Evolutionary conservation across 306 rosid species (phyloP).

Genomic region (Quercus parvula): DNA sequence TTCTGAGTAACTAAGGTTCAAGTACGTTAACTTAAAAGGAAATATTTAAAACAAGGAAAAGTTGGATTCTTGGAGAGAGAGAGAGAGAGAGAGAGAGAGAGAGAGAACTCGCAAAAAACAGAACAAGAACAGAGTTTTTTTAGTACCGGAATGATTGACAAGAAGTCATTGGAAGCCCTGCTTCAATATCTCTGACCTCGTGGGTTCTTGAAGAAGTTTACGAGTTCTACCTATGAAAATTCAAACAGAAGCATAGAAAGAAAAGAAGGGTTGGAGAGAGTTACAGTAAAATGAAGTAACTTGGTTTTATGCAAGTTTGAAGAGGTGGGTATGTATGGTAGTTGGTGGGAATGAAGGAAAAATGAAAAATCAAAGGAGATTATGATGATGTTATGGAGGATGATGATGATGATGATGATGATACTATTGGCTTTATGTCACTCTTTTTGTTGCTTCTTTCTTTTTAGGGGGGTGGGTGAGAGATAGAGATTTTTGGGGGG

Average conservation of each 20-base stretch:
- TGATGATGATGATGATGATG: constrained; percentile 11
- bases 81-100: not conserved
- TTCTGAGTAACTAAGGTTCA: not conserved
- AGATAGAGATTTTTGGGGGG: constrained; percentile 24
- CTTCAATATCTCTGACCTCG: constrained; percentile 4
- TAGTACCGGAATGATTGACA: constrained; percentile 3
- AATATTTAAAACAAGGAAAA: constrained; percentile 6
- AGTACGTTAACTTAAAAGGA: not conserved
- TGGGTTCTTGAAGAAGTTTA: constrained; percentile 6
- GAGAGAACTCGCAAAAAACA: not conserved
- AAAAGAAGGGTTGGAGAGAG: constrained; percentile 12
- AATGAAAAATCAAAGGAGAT: constrained; percentile 32
- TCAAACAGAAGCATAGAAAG: constrained; percentile 15
- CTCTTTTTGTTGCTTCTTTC: constrained; percentile 16
- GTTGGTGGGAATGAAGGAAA: constrained; percentile 46
- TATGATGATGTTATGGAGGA: constrained; percentile 11
- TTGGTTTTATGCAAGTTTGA: constrained; percentile 20
- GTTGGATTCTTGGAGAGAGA: not conserved
- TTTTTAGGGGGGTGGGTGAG: constrained; percentile 42
- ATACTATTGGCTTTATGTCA: constrained; percentile 31
- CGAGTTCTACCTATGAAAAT: constrained; percentile 19
- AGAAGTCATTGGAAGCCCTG: constrained; percentile 3
- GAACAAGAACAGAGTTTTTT: constrained; percentile 17
- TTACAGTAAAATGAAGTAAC: constrained; percentile 23
- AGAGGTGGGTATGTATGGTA: constrained; percentile 24